Percentiles rank a stretch among this genome's conserved stretches.
Conservation (phyloP, 371 early-diverging fungal genomes). For the Mucor ambiguus region DNA sequence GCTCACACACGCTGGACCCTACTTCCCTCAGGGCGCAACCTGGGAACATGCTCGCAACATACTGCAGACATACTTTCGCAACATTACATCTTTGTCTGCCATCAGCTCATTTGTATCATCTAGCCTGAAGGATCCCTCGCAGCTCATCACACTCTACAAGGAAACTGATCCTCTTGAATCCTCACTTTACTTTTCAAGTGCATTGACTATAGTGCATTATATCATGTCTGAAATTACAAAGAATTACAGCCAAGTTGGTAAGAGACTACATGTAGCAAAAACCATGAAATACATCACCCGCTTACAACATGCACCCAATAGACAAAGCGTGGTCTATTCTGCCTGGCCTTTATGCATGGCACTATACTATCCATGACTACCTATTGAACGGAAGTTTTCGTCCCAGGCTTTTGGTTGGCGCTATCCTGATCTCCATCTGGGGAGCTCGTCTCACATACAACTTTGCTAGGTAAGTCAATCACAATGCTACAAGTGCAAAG, state of each 20-base stretch:
- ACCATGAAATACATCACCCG: neutral
- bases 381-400: constrained; percentile 29
- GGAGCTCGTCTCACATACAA: constrained; percentile 80
- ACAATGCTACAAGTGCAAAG: neutral
- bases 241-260: constrained; percentile 58
- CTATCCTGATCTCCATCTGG: constrained; percentile 71
- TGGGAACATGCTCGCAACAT: constrained; percentile 15
- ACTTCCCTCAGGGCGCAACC: constrained; percentile 20
- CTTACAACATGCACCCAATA: neutral
- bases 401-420: constrained; percentile 53
- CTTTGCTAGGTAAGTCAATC: constrained; percentile 53
- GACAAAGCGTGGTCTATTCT: constrained; percentile 76
- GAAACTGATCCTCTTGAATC: constrained; percentile 32
- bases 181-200: constrained; percentile 16
- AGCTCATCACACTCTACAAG: constrained; percentile 7
- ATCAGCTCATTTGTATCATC: constrained; percentile 7
- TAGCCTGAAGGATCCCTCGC: neutral
- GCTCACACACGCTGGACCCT: neutral
- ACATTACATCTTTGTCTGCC: neutral
- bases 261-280: neutral
- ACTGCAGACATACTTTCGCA: neutral
- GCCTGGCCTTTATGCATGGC: constrained; percentile 64
- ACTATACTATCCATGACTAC: constrained; percentile 57
- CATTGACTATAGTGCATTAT: constrained; percentile 29
- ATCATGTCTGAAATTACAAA: constrained; percentile 38